phyloP scores from a whole-genome alignment of 495 filamentous ascomycete genomes.

The Xylaria nigripes region DNA sequence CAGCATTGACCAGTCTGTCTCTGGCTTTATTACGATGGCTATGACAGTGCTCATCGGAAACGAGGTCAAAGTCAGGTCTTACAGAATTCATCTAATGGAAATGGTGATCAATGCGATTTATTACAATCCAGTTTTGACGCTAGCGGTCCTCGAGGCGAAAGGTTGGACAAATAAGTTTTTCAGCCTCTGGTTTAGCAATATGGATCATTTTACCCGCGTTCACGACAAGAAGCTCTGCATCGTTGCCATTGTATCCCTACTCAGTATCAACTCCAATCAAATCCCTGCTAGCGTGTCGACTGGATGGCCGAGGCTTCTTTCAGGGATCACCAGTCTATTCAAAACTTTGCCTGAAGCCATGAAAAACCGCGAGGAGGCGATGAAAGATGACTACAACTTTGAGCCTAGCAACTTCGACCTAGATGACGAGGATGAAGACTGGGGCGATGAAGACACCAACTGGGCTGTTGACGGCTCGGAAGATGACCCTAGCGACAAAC shows the following conservation, averaged over 20 bases:
- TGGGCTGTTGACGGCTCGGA: slow-evolving; percentile 43
- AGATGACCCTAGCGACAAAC: slow-evolving; percentile 53
- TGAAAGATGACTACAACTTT: slow-evolving; percentile 77
- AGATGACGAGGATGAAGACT: slow-evolving; percentile 70
- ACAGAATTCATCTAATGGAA: slow-evolving; percentile 94
- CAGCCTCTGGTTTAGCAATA: slow-evolving; percentile 93
- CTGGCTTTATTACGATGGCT: slow-evolving; percentile 77
- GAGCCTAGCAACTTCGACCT: slow-evolving; percentile 60
- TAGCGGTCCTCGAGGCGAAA: slow-evolving; percentile 80
- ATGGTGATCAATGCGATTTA: slow-evolving; percentile 98
- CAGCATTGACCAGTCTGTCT: slow-evolving; percentile 77
- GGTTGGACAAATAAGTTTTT: slow-evolving; percentile 99
- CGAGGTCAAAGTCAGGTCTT: slow-evolving; percentile 77
- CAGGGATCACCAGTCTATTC: slow-evolving; percentile 83
- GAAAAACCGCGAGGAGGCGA: slow-evolving; percentile 86
- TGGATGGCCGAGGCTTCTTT: slow-evolving; percentile 91
- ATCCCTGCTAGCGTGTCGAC: slow-evolving; percentile 84
- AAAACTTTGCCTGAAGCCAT: slow-evolving; percentile 80
- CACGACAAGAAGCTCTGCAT: slow-evolving; percentile 99
- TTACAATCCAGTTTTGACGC: slow-evolving; percentile 78
- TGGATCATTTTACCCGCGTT: slow-evolving; percentile 85
- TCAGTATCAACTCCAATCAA: slow-evolving; percentile 65
- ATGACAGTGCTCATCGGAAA: slow-evolving; percentile 67
- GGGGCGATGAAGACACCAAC: slow-evolving; percentile 61
- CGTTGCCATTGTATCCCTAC: slow-evolving; percentile 76